Conservation (phyloP, 2,329 filamentous ascomycete genomes). For the Madurella fahalii region DNA sequence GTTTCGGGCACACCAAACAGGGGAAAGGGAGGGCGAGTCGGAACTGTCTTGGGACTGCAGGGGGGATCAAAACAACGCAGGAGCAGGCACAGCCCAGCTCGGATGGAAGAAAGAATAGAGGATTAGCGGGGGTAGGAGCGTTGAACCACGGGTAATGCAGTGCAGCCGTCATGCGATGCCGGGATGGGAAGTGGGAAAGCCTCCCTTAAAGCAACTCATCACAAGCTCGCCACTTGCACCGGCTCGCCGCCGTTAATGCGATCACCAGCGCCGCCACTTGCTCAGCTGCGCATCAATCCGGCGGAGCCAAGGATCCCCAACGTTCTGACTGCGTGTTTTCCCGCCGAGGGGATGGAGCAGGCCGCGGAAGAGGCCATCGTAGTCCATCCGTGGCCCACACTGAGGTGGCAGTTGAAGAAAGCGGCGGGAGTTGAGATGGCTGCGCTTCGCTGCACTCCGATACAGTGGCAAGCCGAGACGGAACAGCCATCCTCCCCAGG, state of each 20-base stretch:
- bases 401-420: too few relatives aligned
- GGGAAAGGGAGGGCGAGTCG: constrained; percentile 1
- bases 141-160: constrained; percentile 3
- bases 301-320: neutral
- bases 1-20: constrained; percentile 9
- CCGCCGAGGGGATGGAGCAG: neutral
- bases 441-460: neutral
- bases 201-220: constrained; percentile 4
- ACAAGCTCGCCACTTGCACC: neutral
- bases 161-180: constrained; percentile 11
- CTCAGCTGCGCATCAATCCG: constrained; percentile 19
- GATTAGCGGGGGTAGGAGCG: neutral
- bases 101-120: neutral
- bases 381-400: too few relatives aligned
- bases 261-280: constrained; percentile 9
- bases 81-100: constrained; percentile 21
- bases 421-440: neutral
- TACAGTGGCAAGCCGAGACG: neutral
- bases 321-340: neutral
- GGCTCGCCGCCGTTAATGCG: constrained; percentile 3
- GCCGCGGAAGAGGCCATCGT: neutral
- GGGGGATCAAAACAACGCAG: constrained; percentile 7
- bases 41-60: constrained; percentile 7
- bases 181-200: neutral
- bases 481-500: neutral